A percentile compares a stretch with the other conserved stretches of the same genome.
These are phyloP conservation scores for Penicillium aurantiogriseum DNA, from an alignment of 2,329 filamentous ascomycete species.

Conservation along the genomic window DNA sequence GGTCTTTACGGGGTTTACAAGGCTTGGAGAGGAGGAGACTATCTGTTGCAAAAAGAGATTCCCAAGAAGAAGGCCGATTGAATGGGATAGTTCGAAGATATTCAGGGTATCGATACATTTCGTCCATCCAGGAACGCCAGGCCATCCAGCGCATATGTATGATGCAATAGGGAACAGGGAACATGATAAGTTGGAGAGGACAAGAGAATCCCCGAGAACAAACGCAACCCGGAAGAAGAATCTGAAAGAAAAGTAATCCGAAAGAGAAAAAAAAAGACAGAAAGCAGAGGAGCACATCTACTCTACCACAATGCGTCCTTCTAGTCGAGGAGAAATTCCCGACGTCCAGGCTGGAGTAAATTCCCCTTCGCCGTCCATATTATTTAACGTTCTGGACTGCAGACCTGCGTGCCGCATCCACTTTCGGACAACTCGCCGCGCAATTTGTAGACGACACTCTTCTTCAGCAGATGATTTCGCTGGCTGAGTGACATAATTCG, in stretches of 20 bases:
- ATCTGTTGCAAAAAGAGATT: constrained; percentile 17
- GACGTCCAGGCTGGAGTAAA: constrained; percentile 71
- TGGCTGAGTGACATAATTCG: constrained; percentile 41
- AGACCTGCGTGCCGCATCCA: constrained; percentile 71
- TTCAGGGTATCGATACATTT: constrained; percentile 5
- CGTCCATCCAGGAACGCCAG: neutral
- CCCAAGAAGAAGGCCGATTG: constrained; percentile 9
- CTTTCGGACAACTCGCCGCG: constrained; percentile 67
- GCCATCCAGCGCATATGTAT: neutral
- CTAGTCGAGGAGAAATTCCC: constrained; percentile 72
- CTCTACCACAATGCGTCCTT: constrained; percentile 65
- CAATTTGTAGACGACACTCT: constrained; percentile 59
- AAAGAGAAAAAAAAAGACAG: neutral
- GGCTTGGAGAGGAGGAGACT: constrained; percentile 26
- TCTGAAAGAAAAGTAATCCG: neutral
- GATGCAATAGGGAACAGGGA: neutral
- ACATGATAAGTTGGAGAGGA: neutral
- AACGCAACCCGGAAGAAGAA: neutral
- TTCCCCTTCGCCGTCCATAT: constrained; percentile 56
- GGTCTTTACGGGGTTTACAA: constrained; percentile 28
- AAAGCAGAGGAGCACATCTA: neutral
- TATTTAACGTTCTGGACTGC: constrained; percentile 47
- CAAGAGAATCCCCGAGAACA: neutral
- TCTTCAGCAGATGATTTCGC: constrained; percentile 47
- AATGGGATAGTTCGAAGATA: neutral